These are phyloP conservation scores for Fusarium zealandicum DNA, from an alignment of 2,329 filamentous ascomycete species.

Conservation along the genomic window DNA sequence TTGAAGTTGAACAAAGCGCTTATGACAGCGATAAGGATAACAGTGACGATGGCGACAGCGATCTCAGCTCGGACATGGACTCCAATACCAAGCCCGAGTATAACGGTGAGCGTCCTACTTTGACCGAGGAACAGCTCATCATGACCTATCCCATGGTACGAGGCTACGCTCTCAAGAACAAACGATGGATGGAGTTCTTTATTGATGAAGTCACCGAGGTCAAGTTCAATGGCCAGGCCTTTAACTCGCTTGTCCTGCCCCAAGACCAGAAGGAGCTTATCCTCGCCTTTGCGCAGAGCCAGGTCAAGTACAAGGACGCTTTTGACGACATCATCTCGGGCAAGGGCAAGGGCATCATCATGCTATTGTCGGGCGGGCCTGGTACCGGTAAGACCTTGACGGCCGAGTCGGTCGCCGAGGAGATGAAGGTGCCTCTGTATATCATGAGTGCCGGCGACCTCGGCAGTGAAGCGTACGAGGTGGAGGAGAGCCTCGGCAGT, in stretches of 20 bases:
- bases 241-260: slow-evolving; percentile 57
- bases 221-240: slow-evolving; percentile 57
- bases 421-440: slow-evolving; percentile 58
- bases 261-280: slow-evolving; percentile 60
- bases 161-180: slow-evolving; percentile 58
- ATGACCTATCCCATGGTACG: slow-evolving; percentile 51
- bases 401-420: slow-evolving; percentile 58
- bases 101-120: slow-evolving; percentile 30
- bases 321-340: slow-evolving; percentile 62
- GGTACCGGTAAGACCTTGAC: slow-evolving; percentile 61
- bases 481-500: slow-evolving; percentile 65
- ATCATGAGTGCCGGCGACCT: slow-evolving; percentile 71
- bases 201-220: slow-evolving; percentile 55
- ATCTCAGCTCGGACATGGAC: neutral
- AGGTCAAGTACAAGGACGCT: slow-evolving; percentile 50
- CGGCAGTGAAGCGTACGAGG: slow-evolving; percentile 67
- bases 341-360: slow-evolving; percentile 60
- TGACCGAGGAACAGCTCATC: slow-evolving; percentile 51
- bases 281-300: slow-evolving; percentile 57
- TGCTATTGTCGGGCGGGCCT: slow-evolving; percentile 56
- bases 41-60: slow-evolving; percentile 19
- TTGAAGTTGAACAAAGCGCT: neutral
- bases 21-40: slow-evolving; percentile 8
- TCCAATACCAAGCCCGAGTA: neutral
- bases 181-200: slow-evolving; percentile 58